A percentile compares a stretch with the other conserved stretches of the same genome.
Evolutionary conservation across 2,329 filamentous ascomycete genomes (phyloP).

Genomic region (Fusarium denticulatum): DNA sequence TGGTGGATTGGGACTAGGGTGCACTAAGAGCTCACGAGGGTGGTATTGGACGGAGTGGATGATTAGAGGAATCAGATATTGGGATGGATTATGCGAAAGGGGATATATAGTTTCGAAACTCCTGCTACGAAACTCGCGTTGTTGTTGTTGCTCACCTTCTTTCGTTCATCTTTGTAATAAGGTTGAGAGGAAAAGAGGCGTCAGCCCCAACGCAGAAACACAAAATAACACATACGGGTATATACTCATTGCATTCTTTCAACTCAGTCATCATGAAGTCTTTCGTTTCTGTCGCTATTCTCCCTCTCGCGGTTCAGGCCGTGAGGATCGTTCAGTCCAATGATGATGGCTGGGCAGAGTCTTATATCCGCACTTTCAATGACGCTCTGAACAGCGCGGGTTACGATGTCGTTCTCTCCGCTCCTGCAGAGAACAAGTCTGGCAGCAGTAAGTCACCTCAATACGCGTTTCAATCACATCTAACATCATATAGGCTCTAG

Average conservation of each 20-base stretch:
- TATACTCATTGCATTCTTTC: background rate
- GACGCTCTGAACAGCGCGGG: constrained; percentile 63
- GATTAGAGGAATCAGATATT: constrained; percentile 32
- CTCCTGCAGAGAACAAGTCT: constrained; percentile 73
- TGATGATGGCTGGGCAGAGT: constrained; percentile 79
- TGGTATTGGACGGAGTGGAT: constrained; percentile 30
- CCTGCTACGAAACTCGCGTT: background rate
- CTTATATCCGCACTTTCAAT: constrained; percentile 70
- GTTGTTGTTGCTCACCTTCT: background rate
- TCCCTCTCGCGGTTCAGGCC: constrained; percentile 44
- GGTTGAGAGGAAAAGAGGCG: background rate
- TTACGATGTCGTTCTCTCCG: constrained; percentile 71
- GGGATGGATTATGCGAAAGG: constrained; percentile 29
- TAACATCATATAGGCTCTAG: constrained; percentile 58
- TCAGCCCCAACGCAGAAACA: background rate
- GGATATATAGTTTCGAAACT: constrained; percentile 24
- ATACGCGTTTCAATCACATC: background rate
- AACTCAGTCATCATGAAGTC: constrained; percentile 44
- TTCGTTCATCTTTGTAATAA: background rate
- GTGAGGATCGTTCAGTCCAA: constrained; percentile 72
- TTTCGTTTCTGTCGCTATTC: constrained; percentile 32
- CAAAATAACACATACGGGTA: background rate
- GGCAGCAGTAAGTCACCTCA: constrained; percentile 60
- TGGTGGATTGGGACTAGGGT: background rate
- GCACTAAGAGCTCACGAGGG: constrained; percentile 13